Evolutionary conservation across 192 early-diverging fungal genomes (phyloP), one percentile per base, ranked within the genome.

Genomic region (Rhizophagus prolifer): DNA sequence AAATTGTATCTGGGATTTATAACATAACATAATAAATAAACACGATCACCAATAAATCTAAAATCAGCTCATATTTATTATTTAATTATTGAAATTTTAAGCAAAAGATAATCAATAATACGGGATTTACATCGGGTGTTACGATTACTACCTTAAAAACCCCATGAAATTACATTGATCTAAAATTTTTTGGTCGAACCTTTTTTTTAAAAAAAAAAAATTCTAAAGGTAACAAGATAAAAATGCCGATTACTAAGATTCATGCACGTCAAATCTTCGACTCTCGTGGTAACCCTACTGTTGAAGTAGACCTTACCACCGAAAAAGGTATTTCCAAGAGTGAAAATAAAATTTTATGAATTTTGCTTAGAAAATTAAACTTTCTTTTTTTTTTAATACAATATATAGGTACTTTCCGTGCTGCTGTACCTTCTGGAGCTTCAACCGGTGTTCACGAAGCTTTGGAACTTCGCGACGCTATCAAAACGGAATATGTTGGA

Each of bases 391-490:
- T 14, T 47, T 31, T 44, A 63, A 3, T 44, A 76, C 62, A 19
- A 19, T n/a, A 36, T 76, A 46, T 64, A 90, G 91, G 92, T 79
- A 85, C 94, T 70, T 99, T 99, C 93, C 94, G 95, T 75, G 95
- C 97, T 58, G 95, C 93, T 63, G 97, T 99, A 62, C 97, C 97
- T 69, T 97, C 95, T 79, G 97, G 97, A 78, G 97, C 97, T 44
- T 98, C 96, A 63, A 99, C 97, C 65, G 97, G 97, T 83, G 90
- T 99, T 81, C 93, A 99, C 88, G 97, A 99, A 88, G 97, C 97
- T 65, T 88, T 98, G 31, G 97, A 99, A 89, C 93, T 99, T 69
- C 96, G 97, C 82, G 97, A 99, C 75, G 89, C 89, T 54, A 90
- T 93, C 81, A 92, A 92, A 85, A 70, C 78, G 69, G 88, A 88